A percentile compares a stretch with the other conserved stretches of the same genome.
Conservation (phyloP, 1,284 basidiomycete genomes). For the Boletus holoroseus region DNA sequence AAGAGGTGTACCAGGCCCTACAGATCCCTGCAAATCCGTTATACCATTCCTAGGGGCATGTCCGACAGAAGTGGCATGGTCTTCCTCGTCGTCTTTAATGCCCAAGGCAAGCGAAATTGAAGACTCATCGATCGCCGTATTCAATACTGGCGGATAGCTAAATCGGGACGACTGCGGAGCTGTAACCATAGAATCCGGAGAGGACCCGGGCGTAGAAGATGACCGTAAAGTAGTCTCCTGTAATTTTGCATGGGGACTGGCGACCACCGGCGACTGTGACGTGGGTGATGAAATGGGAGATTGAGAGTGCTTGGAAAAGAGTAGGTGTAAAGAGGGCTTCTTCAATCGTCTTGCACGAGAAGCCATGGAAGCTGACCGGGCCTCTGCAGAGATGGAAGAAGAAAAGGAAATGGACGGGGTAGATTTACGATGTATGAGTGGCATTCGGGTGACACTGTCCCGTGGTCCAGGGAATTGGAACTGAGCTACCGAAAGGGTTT, state of each 20-base stretch:
- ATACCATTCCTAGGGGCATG: constrained; percentile 7
- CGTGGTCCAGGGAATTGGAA: constrained; percentile 41
- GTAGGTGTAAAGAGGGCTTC: constrained; percentile 50
- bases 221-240: constrained; percentile 16
- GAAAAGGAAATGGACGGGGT: constrained; percentile 37
- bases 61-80: constrained; percentile 6
- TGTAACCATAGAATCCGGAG: constrained; percentile 33
- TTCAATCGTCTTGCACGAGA: constrained; percentile 40
- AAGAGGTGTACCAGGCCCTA: constrained; percentile 1
- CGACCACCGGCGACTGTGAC: constrained; percentile 17
- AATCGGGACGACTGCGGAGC: constrained; percentile 34
- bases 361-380: constrained; percentile 26
- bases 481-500: constrained; percentile 20
- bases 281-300: constrained; percentile 32
- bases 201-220: constrained; percentile 30
- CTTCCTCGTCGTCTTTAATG: constrained; percentile 26
- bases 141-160: constrained; percentile 34
- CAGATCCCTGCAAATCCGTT: constrained; percentile 7
- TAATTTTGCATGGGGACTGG: not conserved
- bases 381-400: constrained; percentile 28
- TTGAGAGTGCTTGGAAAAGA: constrained; percentile 48
- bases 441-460: constrained; percentile 30
- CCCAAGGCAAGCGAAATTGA: constrained; percentile 35
- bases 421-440: constrained; percentile 36
- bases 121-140: constrained; percentile 34